Evolutionary conservation across 345 rosid genomes (phyloP).

Genomic region (Erodium maritimum): DNA sequence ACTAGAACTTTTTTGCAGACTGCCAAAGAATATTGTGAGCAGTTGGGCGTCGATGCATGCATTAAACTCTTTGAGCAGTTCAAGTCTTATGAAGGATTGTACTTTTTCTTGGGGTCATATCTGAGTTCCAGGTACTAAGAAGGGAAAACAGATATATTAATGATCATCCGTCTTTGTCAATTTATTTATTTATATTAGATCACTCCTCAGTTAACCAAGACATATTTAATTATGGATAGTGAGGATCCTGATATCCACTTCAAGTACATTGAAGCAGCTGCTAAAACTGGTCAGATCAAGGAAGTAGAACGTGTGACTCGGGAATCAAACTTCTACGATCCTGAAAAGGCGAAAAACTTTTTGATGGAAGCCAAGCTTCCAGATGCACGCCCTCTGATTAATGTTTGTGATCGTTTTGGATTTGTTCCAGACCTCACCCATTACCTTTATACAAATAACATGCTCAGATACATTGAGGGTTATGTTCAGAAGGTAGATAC

Average conservation of each 20-base stretch:
- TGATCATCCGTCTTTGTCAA: not conserved
- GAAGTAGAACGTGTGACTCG: conserved; percentile 99
- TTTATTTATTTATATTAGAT: too few species aligned
- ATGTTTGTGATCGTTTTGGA: conserved; percentile 96
- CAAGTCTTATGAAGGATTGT: conserved; percentile 90
- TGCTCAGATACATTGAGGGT: conserved; percentile 68
- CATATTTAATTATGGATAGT: conserved; percentile 21
- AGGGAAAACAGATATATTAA: conserved; percentile 2
- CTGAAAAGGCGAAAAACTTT: conserved; percentile 95
- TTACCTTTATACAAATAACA: conserved; percentile 71
- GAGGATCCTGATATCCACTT: conserved; percentile 98
- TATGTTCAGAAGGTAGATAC: conserved; percentile 87
- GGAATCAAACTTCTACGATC: conserved; percentile 88
- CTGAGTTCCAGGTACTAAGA: conserved; percentile 66
- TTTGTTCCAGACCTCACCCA: conserved; percentile 93
- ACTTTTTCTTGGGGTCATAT: conserved; percentile 90
- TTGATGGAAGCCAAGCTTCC: conserved; percentile 99
- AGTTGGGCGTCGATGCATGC: conserved; percentile 87
- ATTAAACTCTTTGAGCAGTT: conserved; percentile 91
- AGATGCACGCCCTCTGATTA: conserved; percentile 90
- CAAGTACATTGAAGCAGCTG: conserved; percentile 96
- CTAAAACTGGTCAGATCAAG: conserved; percentile 91
- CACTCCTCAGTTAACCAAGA: not conserved
- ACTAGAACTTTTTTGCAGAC: conserved; percentile 32
- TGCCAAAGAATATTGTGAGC: conserved; percentile 94